Evolutionary conservation across 495 filamentous ascomycete species (phyloP).

Genomic region (Poronia punctata): DNA sequence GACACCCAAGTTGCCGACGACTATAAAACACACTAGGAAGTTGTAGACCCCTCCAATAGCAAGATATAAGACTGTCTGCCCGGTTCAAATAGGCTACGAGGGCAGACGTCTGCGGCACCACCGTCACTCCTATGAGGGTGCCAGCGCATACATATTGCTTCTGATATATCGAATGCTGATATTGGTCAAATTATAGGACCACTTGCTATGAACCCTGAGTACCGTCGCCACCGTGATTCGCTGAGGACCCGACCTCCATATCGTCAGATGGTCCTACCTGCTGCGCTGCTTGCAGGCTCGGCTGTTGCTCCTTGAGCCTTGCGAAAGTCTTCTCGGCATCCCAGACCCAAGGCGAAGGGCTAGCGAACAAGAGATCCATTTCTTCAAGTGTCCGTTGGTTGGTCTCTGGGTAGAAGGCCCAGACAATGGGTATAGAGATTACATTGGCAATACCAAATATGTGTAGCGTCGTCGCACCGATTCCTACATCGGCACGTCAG

Average conservation of each 20-base stretch:
- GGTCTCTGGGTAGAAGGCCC: slow-evolving; percentile 62
- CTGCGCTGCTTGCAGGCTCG: slow-evolving; percentile 11
- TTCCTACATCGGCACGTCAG: slow-evolving; percentile 23
- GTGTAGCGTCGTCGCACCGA: slow-evolving; percentile 60
- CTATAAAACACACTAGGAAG: too few species aligned
- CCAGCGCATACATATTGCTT: too few species aligned
- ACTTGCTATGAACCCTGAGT: too few species aligned
- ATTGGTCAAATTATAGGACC: too few species aligned
- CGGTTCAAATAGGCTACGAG: too few species aligned
- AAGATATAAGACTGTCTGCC: too few species aligned
- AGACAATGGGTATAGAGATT: slow-evolving; percentile 57
- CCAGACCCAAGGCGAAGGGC: slow-evolving; percentile 53
- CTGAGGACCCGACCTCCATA: background rate
- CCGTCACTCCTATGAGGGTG: too few species aligned
- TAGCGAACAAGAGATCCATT: slow-evolving; percentile 61
- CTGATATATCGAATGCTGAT: too few species aligned
- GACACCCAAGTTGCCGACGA: too few species aligned
- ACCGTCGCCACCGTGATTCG: background rate
- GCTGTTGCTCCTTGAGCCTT: slow-evolving; percentile 49
- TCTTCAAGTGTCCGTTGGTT: slow-evolving; percentile 64
- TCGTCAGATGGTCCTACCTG: background rate
- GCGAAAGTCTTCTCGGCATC: slow-evolving; percentile 60
- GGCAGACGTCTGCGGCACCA: too few species aligned
- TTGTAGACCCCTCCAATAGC: too few species aligned
- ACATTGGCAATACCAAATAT: slow-evolving; percentile 59